These are phyloP conservation scores for Aspergillus tubingensis DNA, from an alignment of 2,329 filamentous ascomycete species.

Conservation along the genomic window DNA sequence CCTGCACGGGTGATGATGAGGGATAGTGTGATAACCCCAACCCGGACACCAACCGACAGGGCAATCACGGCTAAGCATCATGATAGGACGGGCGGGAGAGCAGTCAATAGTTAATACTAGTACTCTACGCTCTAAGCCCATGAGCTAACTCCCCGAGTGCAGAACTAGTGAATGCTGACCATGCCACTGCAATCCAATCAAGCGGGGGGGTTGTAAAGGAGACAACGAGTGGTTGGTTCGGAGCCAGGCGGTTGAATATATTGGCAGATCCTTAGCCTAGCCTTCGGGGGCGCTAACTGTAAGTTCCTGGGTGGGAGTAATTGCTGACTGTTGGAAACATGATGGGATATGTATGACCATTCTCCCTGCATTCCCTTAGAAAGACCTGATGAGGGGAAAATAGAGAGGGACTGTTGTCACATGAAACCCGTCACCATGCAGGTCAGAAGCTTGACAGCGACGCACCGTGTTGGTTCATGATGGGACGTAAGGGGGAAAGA, in stretches of 20 bases:
- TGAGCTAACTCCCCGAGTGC: not conserved
- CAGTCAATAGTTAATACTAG: not conserved
- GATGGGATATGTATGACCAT: not conserved
- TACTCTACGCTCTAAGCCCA: not conserved
- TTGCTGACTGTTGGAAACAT: not conserved
- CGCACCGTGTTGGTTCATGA: not conserved
- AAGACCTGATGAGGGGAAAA: not conserved
- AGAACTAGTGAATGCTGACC: not conserved
- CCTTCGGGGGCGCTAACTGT: not conserved
- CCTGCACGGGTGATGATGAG: not conserved
- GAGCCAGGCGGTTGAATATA: not conserved
- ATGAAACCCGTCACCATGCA: not conserved
- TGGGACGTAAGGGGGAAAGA: not conserved
- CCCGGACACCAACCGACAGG: not conserved
- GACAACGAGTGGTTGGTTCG: not conserved
- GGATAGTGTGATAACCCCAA: not conserved
- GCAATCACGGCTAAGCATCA: not conserved
- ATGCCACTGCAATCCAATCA: not conserved
- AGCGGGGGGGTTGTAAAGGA: not conserved
- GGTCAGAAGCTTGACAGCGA: not conserved
- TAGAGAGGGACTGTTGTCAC: not conserved
- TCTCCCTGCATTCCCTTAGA: too few species aligned
- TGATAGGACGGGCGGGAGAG: not conserved
- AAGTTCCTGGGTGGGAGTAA: not conserved
- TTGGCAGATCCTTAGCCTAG: not conserved